phyloP scores from a whole-genome alignment of 2,329 filamentous ascomycete species.

The Epichloe glyceriae region DNA sequence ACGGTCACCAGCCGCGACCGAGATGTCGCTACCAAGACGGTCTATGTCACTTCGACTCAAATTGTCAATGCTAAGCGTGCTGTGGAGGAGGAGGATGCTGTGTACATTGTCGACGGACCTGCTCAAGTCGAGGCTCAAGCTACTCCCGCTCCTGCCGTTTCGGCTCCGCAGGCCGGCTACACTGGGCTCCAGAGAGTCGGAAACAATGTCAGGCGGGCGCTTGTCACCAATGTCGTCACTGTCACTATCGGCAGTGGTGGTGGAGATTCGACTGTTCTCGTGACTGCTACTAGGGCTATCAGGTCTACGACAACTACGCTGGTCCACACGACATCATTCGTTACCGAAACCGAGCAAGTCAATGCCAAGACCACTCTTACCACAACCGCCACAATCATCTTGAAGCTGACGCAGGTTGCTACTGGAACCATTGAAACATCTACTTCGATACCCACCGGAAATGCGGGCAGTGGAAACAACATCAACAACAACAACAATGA shows the following conservation, averaged over 20 bases:
- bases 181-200: constrained; percentile 7
- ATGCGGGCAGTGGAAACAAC: constrained; percentile 11
- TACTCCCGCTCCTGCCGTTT: constrained; percentile 7
- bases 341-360: constrained; percentile 20
- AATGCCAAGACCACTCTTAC: constrained; percentile 27
- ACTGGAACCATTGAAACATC: constrained; percentile 18
- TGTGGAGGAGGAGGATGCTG: constrained; percentile 3
- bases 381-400: constrained; percentile 22
- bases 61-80: constrained; percentile 22
- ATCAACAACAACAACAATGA: constrained; percentile 6
- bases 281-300: constrained; percentile 19
- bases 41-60: constrained; percentile 22
- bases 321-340: constrained; percentile 16
- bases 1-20: constrained; percentile 24
- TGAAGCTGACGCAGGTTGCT: constrained; percentile 21
- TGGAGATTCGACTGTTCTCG: constrained; percentile 13
- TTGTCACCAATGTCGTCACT: constrained; percentile 19
- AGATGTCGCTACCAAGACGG: constrained; percentile 22
- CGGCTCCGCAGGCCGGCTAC: constrained; percentile 9
- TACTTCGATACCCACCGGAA: constrained; percentile 15
- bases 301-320: constrained; percentile 19
- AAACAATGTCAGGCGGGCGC: constrained; percentile 22
- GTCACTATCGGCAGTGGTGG: constrained; percentile 15
- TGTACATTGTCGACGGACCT: background rate
- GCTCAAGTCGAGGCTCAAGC: constrained; percentile 9